A percentile compares a stretch with the other conserved stretches of the same genome.
These are phyloP conservation scores for Saturnispora kantuleensis DNA, from an alignment of 805 yeast species.

Conservation along the genomic window DNA sequence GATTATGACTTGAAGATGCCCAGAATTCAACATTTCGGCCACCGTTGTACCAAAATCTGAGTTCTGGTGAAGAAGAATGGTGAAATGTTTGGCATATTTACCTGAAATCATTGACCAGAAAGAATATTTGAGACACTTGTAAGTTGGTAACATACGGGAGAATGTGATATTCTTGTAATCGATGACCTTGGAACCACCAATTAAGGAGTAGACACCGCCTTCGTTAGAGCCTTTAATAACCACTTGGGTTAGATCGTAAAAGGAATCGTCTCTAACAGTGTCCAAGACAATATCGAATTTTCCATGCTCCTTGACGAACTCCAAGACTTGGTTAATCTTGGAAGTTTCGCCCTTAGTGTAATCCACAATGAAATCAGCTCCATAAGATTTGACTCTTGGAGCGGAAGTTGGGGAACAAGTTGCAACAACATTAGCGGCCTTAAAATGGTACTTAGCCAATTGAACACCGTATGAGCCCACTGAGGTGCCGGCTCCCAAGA, in stretches of 20 bases:
- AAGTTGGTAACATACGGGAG: background rate
- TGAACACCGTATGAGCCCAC: slow-evolving; percentile 55
- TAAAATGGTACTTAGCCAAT: slow-evolving; percentile 39
- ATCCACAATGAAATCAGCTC: slow-evolving; percentile 53
- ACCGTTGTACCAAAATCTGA: slow-evolving; percentile 24
- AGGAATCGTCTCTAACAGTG: slow-evolving; percentile 44
- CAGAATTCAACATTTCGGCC: slow-evolving; percentile 35
- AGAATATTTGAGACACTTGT: background rate
- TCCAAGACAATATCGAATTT: slow-evolving; percentile 58
- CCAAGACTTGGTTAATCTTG: slow-evolving; percentile 28
- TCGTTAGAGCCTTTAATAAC: background rate
- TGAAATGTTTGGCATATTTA: slow-evolving; percentile 1
- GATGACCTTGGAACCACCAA: background rate
- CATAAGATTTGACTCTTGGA: slow-evolving; percentile 22
- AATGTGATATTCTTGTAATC: background rate
- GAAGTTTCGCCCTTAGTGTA: slow-evolving; percentile 37
- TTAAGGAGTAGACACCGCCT: background rate
- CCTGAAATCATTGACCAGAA: background rate
- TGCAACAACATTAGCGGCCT: slow-evolving; percentile 45
- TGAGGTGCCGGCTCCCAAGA: slow-evolving; percentile 67
- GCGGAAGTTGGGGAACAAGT: slow-evolving; percentile 31
- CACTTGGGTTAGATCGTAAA: background rate
- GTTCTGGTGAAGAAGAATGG: slow-evolving; percentile 5
- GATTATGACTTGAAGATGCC: slow-evolving; percentile 35
- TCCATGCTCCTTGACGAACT: slow-evolving; percentile 27